Conservation (phyloP, 257 asterid species). For the Solanum arcanum region DNA sequence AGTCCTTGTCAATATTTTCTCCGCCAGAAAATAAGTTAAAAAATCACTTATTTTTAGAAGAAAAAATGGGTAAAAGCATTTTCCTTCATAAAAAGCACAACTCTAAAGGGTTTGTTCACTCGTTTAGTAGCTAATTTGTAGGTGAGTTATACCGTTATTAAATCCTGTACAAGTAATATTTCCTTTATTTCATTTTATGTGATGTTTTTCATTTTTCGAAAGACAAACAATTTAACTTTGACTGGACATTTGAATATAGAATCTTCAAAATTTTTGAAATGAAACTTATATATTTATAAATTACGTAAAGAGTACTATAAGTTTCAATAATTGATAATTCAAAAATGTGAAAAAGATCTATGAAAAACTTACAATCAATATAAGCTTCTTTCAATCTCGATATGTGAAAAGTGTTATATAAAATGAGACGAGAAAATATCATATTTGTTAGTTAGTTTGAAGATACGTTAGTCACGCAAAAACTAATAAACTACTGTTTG, state of each 20-base stretch:
- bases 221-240: too few species aligned
- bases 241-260: too few species aligned
- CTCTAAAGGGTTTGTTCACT: background rate
- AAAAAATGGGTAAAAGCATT: background rate
- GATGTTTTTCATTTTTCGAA: fast-evolving
- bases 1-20: background rate
- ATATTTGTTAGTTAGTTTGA: fast-evolving
- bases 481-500: fast-evolving
- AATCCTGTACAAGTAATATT: background rate
- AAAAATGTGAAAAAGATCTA: too few species aligned
- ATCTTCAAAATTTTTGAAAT: too few species aligned
- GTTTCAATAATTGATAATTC: too few species aligned
- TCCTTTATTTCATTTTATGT: too few species aligned
- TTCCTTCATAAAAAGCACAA: background rate
- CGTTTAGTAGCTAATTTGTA: background rate
- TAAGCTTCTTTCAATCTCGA: too few species aligned
- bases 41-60: background rate
- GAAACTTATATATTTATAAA: too few species aligned
- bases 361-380: too few species aligned
- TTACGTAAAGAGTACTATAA: too few species aligned
- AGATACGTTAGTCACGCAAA: background rate
- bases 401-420: fast-evolving
- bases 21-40: background rate
- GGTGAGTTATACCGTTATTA: background rate
- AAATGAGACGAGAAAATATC: fast-evolving